Evolutionary conservation across 148 eudicot genomes (phyloP), one percentile per base, ranked within the genome.

Genomic region (Tetragonia tetragonoides): DNA sequence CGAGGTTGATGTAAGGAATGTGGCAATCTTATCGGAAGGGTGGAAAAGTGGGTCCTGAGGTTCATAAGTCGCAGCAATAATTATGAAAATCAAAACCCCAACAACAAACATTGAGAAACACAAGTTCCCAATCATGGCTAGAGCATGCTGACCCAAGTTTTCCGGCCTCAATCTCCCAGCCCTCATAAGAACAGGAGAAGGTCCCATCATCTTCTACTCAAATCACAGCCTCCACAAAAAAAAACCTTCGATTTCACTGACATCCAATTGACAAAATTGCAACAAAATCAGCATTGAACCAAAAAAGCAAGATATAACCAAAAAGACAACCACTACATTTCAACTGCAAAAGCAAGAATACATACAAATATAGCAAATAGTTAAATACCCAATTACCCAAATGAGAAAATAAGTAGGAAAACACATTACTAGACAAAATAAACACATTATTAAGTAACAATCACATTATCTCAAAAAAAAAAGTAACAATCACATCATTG

Each of bases 41-140:
- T 87, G 90, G 84, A 93, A 89, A 51, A 93, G 81, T 15, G 97
- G 99, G 76, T 93, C 97, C 54, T 90, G 97, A 10, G 97, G 94
- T 63, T 93, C 86, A 72, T 91, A 93, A 2, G 93, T 95, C 11
- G 90, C 94, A 23, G 97, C 97, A 38, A 93, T 88, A 9, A 91
- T 80, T 70, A 96, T 92, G 87, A 95, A 92, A 64, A 95, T 80
- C 83, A 95, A 76, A 41, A 90, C 99, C 62, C 89, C 96, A 66
- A 89, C 70, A 24, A 95, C 97, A 65, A 93, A 95, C 7, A 86
- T 14, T 9, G 89, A 77, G 87, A 95, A 93, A 75, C 91, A 90
- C 18, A 95, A 87, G 77, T 93, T 93, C 17, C 90, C 89, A 62
- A 90, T 93, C 90, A 93, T 63, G 3, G 92, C 85, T 42, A 95